Evolutionary conservation across 2,329 filamentous ascomycete genomes (phyloP).

Genomic region (Atkinsonella hypoxylon): DNA sequence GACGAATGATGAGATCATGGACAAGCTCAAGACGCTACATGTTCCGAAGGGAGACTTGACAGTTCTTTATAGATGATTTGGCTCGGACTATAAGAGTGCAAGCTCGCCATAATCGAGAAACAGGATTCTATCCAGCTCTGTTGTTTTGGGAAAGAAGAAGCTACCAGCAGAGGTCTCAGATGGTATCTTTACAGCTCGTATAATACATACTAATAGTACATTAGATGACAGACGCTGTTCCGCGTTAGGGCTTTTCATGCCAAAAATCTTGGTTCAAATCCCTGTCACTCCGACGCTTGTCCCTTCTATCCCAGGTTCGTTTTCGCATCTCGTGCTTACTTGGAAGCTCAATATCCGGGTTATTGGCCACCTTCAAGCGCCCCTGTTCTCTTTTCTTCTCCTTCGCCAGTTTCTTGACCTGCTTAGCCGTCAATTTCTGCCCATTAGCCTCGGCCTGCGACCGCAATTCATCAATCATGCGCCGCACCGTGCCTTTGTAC

Average conservation of each 20-base stretch:
- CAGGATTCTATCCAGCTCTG: neutral
- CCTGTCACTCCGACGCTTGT: neutral
- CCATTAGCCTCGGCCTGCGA: constrained; percentile 22
- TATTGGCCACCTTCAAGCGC: constrained; percentile 24
- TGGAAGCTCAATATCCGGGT: constrained; percentile 29
- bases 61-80: constrained; percentile 37
- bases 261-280: neutral
- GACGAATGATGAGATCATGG: constrained; percentile 58
- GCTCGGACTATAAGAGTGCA: neutral
- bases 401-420: constrained; percentile 19
- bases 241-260: neutral
- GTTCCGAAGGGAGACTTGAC: constrained; percentile 40
- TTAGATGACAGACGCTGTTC: neutral
- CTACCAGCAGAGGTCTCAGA: neutral
- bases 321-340: constrained; percentile 22
- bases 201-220: neutral
- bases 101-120: neutral
- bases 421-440: constrained; percentile 13
- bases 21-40: constrained; percentile 48
- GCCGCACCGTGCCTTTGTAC: constrained; percentile 34
- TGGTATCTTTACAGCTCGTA: neutral
- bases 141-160: neutral
- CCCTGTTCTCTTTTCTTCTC: constrained; percentile 9
- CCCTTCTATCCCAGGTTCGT: constrained; percentile 8
- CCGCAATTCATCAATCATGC: constrained; percentile 26